Percentiles rank a stretch among this genome's conserved stretches.
These are phyloP conservation scores for Volvariella volvacea DNA, from an alignment of 1,284 basidiomycete genomes.

Conservation along the genomic window DNA sequence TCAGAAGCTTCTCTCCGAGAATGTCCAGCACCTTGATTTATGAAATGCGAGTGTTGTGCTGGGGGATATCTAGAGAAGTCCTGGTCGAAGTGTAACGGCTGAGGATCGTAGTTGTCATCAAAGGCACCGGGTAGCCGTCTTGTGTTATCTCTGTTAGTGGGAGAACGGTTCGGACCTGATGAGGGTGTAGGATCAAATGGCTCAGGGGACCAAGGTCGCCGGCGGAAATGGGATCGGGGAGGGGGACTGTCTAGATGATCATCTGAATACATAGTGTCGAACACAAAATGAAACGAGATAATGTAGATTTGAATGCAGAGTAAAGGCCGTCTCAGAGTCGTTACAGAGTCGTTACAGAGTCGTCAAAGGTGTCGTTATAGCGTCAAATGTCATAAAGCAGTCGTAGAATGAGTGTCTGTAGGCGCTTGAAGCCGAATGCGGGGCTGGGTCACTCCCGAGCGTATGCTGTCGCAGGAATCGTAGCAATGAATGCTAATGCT, in stretches of 20 bases:
- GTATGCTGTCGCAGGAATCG: too few relatives aligned
- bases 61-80: conserved; percentile 3
- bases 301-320: too few relatives aligned
- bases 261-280: conserved; percentile 29
- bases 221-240: conserved; percentile 42
- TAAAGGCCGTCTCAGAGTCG: too few relatives aligned
- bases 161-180: conserved; percentile 4
- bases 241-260: conserved; percentile 45
- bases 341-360: too few relatives aligned
- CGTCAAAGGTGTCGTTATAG: too few relatives aligned
- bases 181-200: conserved; percentile 47
- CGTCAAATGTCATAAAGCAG: too few relatives aligned
- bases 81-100: not conserved
- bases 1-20: conserved; percentile 49
- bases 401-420: too few relatives aligned
- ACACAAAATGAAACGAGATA: too few relatives aligned
- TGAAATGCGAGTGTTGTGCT: conserved; percentile 12
- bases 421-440: too few relatives aligned
- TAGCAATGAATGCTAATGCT: too few relatives aligned
- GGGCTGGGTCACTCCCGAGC: too few relatives aligned
- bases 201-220: conserved; percentile 63
- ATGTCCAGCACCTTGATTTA: conserved; percentile 12
- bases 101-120: conserved; percentile 6
- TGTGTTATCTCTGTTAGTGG: conserved; percentile 8
- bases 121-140: not conserved